Percentiles rank a stretch among this genome's conserved stretches.
phyloP scores from a whole-genome alignment of 2,329 filamentous ascomycete species.

The Cladosporium velox region DNA sequence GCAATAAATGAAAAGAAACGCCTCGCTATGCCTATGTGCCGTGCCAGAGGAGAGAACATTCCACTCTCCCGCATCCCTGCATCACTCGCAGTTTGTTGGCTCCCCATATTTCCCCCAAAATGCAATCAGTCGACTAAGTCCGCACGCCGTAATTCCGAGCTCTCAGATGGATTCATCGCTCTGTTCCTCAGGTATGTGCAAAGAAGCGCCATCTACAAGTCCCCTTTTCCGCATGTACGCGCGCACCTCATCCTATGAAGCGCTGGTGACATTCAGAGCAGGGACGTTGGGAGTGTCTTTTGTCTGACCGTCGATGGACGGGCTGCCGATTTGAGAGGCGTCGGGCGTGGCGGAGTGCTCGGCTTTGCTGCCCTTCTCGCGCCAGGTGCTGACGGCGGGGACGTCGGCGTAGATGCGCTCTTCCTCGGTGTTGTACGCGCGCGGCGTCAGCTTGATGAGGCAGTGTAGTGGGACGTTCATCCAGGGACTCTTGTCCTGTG shows the following conservation, averaged over 20 bases:
- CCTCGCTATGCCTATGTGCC: slow-evolving; percentile 12
- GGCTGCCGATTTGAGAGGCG: slow-evolving; percentile 15
- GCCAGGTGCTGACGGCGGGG: slow-evolving; percentile 92
- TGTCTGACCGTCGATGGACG: slow-evolving; percentile 4
- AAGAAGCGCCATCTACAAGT: slow-evolving; percentile 7
- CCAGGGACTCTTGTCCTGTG: slow-evolving; percentile 91
- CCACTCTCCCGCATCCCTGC: neutral
- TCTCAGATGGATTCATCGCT: neutral
- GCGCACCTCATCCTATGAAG: slow-evolving; percentile 2
- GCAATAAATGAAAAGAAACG: neutral
- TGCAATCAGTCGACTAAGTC: neutral
- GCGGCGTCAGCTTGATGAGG: slow-evolving; percentile 91
- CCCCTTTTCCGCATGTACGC: neutral
- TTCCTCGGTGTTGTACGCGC: slow-evolving; percentile 91
- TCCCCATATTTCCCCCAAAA: neutral
- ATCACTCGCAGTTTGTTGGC: neutral
- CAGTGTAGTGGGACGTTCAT: slow-evolving; percentile 98
- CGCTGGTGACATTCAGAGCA: slow-evolving; percentile 14
- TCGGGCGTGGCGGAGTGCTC: slow-evolving; percentile 65
- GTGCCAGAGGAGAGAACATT: neutral
- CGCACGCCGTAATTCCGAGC: neutral
- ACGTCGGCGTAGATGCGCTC: slow-evolving; percentile 87
- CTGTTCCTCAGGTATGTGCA: neutral
- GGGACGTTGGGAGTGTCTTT: slow-evolving; percentile 8
- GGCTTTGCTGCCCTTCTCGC: slow-evolving; percentile 88